These are phyloP conservation scores for Entomortierella chlamydospora DNA, from an alignment of 192 early-diverging fungal species.

Conservation along the genomic window DNA sequence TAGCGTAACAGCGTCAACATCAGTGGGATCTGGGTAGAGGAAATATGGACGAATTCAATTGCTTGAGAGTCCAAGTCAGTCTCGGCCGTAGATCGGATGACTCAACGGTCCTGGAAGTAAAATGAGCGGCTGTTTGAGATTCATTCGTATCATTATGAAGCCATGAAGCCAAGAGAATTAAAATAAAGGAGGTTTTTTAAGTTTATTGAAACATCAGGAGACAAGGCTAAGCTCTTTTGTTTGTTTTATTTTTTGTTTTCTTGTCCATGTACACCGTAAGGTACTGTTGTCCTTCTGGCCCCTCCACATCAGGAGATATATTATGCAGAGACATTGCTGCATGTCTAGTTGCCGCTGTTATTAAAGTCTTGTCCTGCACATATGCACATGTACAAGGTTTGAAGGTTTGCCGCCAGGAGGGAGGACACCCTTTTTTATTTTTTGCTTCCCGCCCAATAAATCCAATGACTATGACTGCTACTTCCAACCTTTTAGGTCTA, in stretches of 20 bases:
- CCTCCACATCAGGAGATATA: no score
- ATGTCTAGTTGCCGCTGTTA: background rate
- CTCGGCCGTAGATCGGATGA: no score
- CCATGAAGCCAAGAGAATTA: background rate
- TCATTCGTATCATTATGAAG: background rate
- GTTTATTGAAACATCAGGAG: constrained; percentile 26
- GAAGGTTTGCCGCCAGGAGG: no score
- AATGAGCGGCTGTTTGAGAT: no score
- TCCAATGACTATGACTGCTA: no score
- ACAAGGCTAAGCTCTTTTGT: background rate
- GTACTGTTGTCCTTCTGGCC: no score
- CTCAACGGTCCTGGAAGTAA: no score
- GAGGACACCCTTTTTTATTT: background rate
- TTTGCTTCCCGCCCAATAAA: constrained; percentile 7
- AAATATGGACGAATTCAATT: background rate
- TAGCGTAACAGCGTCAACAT: no score
- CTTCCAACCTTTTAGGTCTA: no score
- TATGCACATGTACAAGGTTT: no score
- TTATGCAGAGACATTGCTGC: no score
- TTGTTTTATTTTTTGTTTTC: background rate
- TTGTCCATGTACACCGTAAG: background rate
- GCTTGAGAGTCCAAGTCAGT: background rate
- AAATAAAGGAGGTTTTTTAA: constrained; percentile 1
- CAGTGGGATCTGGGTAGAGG: no score
- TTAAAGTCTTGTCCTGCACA: background rate